A percentile compares a stretch with the other conserved stretches of the same genome.
Evolutionary conservation across 768 basidiomycete genomes (phyloP).

Genomic region (Hericium alpestre): DNA sequence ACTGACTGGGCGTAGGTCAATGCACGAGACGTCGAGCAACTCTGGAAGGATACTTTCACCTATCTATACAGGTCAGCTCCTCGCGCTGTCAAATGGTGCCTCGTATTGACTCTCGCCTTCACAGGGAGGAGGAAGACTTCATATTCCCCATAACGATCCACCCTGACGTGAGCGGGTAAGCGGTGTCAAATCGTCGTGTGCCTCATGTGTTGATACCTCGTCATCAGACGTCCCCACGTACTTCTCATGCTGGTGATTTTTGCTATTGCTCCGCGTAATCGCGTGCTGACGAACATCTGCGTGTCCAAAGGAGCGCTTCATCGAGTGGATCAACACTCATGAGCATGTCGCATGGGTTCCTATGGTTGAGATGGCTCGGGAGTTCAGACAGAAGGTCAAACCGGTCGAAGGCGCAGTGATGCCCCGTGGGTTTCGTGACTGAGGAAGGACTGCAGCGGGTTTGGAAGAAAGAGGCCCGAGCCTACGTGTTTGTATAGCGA

Average conservation of each 20-base stretch:
- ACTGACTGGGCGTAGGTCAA: conserved; percentile 36
- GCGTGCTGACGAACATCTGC: too few species aligned
- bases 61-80: conserved; percentile 46
- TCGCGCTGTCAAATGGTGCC: background rate
- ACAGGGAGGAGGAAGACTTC: conserved; percentile 51
- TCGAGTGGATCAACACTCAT: conserved; percentile 65
- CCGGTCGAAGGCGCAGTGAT: conserved; percentile 20
- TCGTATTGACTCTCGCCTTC: background rate
- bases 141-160: conserved; percentile 74
- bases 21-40: conserved; percentile 50
- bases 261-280: background rate
- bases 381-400: conserved; percentile 18
- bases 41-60: conserved; percentile 69
- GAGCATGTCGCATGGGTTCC: conserved; percentile 36
- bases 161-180: conserved; percentile 64
- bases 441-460: background rate
- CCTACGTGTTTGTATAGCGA: too few species aligned
- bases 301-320: conserved; percentile 47
- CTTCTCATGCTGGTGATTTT: conserved; percentile 55
- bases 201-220: too few species aligned
- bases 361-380: conserved; percentile 25
- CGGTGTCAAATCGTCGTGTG: background rate
- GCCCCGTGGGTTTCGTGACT: conserved; percentile 15
- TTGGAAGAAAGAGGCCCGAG: too few species aligned
- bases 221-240: conserved; percentile 52